phyloP scores from a whole-genome alignment of 768 basidiomycete genomes.

The Hemileccinum impolitum region DNA sequence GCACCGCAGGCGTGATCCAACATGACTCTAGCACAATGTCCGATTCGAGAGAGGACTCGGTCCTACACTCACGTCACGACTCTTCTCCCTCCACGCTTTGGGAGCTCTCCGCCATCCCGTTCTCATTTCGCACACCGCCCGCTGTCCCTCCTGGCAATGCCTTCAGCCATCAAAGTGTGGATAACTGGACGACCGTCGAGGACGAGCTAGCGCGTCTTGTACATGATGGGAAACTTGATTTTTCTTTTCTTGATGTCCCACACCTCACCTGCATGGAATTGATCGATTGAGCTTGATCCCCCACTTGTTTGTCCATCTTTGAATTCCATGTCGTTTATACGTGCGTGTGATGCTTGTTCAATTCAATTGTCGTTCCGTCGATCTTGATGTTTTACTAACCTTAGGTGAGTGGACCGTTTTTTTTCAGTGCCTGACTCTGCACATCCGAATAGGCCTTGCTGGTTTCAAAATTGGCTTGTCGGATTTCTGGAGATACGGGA shows the following conservation, averaged over 20 bases:
- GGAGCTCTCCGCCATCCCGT: slow-evolving; percentile 32
- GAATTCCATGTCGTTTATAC: not conserved
- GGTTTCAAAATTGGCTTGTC: no score
- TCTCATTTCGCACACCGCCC: slow-evolving; percentile 25
- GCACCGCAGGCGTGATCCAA: slow-evolving; percentile 3
- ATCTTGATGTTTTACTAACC: no score
- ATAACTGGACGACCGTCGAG: slow-evolving; percentile 19
- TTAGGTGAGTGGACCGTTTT: no score
- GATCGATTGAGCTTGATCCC: slow-evolving; percentile 5
- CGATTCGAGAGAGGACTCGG: not conserved
- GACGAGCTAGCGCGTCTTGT: slow-evolving; percentile 19
- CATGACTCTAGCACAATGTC: not conserved
- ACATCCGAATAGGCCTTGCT: no score
- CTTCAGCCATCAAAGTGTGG: not conserved
- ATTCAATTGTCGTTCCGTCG: no score
- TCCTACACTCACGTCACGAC: slow-evolving; percentile 8
- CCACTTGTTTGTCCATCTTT: not conserved
- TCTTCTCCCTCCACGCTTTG: slow-evolving; percentile 10
- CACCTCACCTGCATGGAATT: slow-evolving; percentile 14
- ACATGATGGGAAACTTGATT: slow-evolving; percentile 21
- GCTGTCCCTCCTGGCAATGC: not conserved
- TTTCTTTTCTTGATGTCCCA: slow-evolving; percentile 25
- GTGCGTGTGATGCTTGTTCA: no score
- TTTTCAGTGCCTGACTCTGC: no score
- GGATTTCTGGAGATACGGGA: no score